phyloP scores from a whole-genome alignment of 1,284 basidiomycete species.

The Naganishia albida region DNA sequence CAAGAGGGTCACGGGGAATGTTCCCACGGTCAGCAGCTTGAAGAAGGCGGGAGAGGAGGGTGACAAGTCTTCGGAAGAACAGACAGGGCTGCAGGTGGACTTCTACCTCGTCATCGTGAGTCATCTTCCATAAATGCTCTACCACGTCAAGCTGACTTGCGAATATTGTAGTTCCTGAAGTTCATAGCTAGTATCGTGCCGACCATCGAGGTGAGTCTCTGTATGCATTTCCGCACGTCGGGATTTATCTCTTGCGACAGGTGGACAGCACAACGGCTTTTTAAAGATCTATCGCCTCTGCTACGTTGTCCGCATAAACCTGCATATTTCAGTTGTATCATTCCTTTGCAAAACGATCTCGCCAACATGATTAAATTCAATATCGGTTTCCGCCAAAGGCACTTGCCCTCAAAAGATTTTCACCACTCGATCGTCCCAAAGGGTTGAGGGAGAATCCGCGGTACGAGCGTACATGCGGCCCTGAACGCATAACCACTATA shows the following conservation, averaged over 20 bases:
- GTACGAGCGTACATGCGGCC: no score
- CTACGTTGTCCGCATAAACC: no score
- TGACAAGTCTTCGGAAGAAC: constrained; percentile 65
- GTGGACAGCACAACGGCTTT: constrained; percentile 86
- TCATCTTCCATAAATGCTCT: constrained; percentile 29
- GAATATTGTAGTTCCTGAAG: constrained; percentile 71
- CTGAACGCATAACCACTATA: no score
- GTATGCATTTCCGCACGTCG: neutral
- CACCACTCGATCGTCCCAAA: no score
- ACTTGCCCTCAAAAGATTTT: no score
- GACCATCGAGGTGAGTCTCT: constrained; percentile 70
- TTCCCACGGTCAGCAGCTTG: constrained; percentile 14
- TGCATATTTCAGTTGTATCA: no score
- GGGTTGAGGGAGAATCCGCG: no score
- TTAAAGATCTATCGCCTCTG: no score
- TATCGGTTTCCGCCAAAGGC: no score
- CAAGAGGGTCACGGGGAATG: constrained; percentile 66
- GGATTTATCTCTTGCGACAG: constrained; percentile 15
- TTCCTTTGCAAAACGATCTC: no score
- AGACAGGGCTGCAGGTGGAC: constrained; percentile 88
- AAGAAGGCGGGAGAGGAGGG: constrained; percentile 34
- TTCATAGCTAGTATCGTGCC: constrained; percentile 78
- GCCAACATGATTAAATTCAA: no score
- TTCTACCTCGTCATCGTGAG: constrained; percentile 82
- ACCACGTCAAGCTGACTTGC: neutral